Evolutionary conservation across 2,329 filamentous ascomycete genomes (phyloP).

Genomic region (Phyllosticta citriasiana): DNA sequence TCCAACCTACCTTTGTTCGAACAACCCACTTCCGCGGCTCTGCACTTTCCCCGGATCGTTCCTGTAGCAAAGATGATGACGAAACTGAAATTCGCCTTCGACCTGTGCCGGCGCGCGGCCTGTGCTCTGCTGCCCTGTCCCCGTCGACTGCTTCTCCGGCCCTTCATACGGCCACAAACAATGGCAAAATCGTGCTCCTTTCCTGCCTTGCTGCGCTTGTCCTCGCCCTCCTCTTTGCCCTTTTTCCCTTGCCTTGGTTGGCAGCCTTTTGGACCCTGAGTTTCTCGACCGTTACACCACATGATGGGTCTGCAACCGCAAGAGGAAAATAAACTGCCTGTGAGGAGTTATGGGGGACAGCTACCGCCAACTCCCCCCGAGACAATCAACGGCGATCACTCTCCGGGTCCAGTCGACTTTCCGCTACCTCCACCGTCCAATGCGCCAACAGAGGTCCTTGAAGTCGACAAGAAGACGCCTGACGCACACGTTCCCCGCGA

Average conservation of each 20-base stretch:
- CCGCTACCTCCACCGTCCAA: constrained; percentile 59
- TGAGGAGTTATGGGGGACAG: constrained; percentile 16
- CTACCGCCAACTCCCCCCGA: constrained; percentile 29
- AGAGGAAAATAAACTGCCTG: constrained; percentile 15
- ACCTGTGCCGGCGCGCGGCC: neutral
- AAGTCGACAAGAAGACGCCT: constrained; percentile 73
- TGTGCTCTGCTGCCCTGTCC: neutral
- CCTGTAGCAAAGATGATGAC: neutral
- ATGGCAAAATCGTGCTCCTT: constrained; percentile 5
- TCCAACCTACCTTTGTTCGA: neutral
- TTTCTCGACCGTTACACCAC: neutral
- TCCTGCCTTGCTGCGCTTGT: neutral
- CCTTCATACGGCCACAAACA: neutral
- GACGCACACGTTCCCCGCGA: constrained; percentile 75
- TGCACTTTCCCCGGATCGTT: neutral
- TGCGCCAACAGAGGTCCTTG: constrained; percentile 50
- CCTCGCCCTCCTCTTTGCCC: neutral
- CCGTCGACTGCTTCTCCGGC: constrained; percentile 5
- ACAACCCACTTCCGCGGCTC: neutral
- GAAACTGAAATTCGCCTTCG: neutral
- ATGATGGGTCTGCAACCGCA: constrained; percentile 12
- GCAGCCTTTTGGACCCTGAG: neutral
- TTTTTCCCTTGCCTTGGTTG: neutral
- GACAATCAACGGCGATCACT: constrained; percentile 25
- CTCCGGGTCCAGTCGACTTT: constrained; percentile 43